Conservation (phyloP, 1,284 basidiomycete species). For the Ceratobasidium sp. region DNA sequence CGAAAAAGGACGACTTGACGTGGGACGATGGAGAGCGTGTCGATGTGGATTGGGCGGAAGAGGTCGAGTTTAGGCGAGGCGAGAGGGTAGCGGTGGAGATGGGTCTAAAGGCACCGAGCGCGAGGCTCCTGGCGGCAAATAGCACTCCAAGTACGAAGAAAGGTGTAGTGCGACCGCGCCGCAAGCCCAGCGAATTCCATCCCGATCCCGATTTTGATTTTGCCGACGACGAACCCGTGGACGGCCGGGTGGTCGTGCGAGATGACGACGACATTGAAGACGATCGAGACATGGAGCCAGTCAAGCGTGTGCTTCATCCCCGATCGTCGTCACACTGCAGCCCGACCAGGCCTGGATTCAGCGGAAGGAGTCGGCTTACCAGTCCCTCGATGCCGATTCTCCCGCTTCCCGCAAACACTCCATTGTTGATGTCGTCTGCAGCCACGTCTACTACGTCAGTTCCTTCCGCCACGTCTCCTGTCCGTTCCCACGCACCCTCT, state of each 20-base stretch:
- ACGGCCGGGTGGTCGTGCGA: conserved; percentile 1
- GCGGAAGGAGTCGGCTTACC: conserved; percentile 24
- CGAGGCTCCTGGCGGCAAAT: not conserved
- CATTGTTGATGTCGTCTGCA: conserved; percentile 28
- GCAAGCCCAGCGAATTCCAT: conserved; percentile 38
- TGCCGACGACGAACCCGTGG: conserved; percentile 15
- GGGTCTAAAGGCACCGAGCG: conserved; percentile 33
- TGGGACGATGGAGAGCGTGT: conserved; percentile 19
- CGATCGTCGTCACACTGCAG: conserved; percentile 33
- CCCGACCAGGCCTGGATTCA: conserved; percentile 22
- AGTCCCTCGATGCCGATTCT: conserved; percentile 37
- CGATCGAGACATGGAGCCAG: conserved; percentile 28
- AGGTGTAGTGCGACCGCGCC: conserved; percentile 3
- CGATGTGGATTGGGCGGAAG: conserved; percentile 31
- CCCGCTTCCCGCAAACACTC: conserved; percentile 9
- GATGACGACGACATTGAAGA: conserved; percentile 39
- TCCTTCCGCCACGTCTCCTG: conserved; percentile 18
- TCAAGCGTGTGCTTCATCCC: conserved; percentile 32
- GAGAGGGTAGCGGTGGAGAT: conserved; percentile 36
- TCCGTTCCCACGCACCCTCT: conserved; percentile 36
- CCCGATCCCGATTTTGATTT: conserved; percentile 39
- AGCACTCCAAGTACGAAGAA: not conserved
- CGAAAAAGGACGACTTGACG: not conserved
- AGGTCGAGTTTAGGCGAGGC: conserved; percentile 41
- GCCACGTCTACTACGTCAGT: conserved; percentile 37